Base-by-base conservation (phyloP, 2,329 filamentous ascomycete genomes). In the Bipolaris victoriae region DNA sequence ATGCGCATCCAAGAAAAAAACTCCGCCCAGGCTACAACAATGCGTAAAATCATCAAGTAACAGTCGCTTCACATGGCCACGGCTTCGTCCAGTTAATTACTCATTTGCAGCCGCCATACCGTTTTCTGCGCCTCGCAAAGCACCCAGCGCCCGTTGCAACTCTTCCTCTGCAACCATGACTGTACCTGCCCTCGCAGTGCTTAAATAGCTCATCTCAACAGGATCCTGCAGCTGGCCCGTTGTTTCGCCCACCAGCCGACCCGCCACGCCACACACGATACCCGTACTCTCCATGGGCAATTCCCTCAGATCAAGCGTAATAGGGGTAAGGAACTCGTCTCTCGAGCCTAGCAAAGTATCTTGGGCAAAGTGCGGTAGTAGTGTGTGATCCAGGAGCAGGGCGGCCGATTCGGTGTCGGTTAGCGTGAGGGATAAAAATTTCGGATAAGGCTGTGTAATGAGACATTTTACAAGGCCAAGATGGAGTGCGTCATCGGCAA, bases 211-310 rank as follows among this genome's bases (percentile, higher is more conserved):
- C 77, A 98, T 88, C 74, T 97, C 92, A 0, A 91, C 86, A 1
- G 74, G 55, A 45, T 59, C 67, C 72, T 77, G 52, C 60, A 73
- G 20, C 43, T 64, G 74, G 67, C 66, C 67, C 4, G 66, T 69
- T 37, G 91, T 88, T 44, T 90, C 90, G 48, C 90, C 86, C 0
- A 92, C 90, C 26, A 98, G 81, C 52, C 88, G 85, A 24, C 92
- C 91, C 0, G 94, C 93, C 2, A 99, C 91, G 26, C 95, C 94
- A 66, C 93, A 97, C 3, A 99, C 92, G 56, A 99, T 97, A 20
- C 94, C 94, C 0, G 93, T 96, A 7, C 92, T 92, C 75, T 97
- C 92, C 40, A 94, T 83, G 0, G 94, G 91, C 39, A 98, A 80
- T 40, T 86, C 87, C 18, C 86, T 87, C 24, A 99, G 83, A 68